Evolutionary conservation across 1,284 basidiomycete species (phyloP).

Genomic region (Cutaneotrichosporon cutaneum): DNA sequence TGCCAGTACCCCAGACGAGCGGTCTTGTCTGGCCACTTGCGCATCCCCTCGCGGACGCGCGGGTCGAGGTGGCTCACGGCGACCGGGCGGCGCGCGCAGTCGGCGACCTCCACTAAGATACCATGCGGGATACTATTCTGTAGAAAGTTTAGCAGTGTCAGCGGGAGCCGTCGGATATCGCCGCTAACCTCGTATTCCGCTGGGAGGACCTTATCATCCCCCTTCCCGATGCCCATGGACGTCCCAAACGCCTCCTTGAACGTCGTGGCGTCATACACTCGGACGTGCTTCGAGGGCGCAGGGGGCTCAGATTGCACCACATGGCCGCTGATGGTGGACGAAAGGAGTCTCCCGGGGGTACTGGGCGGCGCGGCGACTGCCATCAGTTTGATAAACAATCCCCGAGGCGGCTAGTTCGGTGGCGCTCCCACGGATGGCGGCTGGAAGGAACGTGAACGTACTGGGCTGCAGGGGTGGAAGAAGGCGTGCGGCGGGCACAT

Average conservation of each 20-base stretch:
- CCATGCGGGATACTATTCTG: background rate
- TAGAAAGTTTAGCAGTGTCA: no score
- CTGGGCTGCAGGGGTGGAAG: background rate
- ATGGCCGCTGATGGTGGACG: background rate
- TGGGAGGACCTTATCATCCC: no score
- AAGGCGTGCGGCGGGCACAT: background rate
- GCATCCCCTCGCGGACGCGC: background rate
- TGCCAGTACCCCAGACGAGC: background rate
- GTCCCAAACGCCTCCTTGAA: constrained; percentile 1
- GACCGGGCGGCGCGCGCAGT: background rate
- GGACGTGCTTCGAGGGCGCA: background rate
- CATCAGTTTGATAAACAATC: background rate
- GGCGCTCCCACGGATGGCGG: background rate
- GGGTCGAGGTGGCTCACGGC: background rate
- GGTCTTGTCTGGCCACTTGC: background rate
- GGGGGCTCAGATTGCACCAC: background rate
- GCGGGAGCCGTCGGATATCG: no score
- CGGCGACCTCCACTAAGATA: no score
- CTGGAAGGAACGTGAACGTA: background rate
- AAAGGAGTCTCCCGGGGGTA: background rate
- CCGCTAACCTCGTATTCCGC: no score
- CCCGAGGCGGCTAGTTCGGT: background rate
- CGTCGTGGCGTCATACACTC: background rate
- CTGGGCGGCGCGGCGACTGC: background rate
- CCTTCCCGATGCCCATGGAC: no score